A percentile compares a stretch with the other conserved stretches of the same genome.
These are phyloP conservation scores for Trichoderma hamatum DNA, from an alignment of 2,329 filamentous ascomycete species.

Conservation along the genomic window DNA sequence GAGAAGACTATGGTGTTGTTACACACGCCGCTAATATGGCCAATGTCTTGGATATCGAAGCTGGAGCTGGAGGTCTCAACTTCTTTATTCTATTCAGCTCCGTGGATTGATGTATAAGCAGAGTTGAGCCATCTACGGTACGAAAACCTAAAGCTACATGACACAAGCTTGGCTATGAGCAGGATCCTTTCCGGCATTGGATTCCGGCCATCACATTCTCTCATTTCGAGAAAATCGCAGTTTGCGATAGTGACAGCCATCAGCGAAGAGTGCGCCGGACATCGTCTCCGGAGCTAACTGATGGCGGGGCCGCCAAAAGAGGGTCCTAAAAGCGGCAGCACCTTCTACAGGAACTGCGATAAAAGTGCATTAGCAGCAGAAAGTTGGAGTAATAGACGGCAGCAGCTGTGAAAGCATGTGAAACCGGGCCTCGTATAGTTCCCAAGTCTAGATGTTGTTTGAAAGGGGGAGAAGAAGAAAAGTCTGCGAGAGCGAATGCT, in stretches of 20 bases:
- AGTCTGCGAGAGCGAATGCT: not conserved
- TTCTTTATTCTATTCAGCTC: not conserved
- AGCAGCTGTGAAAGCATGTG: not conserved
- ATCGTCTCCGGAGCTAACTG: constrained; percentile 7
- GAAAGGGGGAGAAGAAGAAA: not conserved
- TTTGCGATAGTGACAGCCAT: not conserved
- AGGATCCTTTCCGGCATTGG: not conserved
- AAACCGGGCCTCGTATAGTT: not conserved
- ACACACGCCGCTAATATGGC: no score
- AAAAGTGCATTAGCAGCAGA: not conserved
- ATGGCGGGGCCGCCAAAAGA: not conserved
- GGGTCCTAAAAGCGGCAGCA: constrained; percentile 2
- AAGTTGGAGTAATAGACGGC: not conserved
- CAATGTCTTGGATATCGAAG: not conserved
- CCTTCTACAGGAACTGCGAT: not conserved
- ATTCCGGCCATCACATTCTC: not conserved
- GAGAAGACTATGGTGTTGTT: no score
- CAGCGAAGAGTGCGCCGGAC: not conserved
- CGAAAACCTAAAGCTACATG: not conserved
- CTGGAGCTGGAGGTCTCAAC: not conserved
- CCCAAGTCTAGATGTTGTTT: not conserved
- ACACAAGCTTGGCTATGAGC: not conserved
- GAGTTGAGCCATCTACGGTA: not conserved
- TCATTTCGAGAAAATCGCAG: not conserved
- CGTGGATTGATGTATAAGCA: not conserved